Evolutionary conservation across 75 land plant genomes (phyloP).

Genomic region (Pinus taeda): DNA sequence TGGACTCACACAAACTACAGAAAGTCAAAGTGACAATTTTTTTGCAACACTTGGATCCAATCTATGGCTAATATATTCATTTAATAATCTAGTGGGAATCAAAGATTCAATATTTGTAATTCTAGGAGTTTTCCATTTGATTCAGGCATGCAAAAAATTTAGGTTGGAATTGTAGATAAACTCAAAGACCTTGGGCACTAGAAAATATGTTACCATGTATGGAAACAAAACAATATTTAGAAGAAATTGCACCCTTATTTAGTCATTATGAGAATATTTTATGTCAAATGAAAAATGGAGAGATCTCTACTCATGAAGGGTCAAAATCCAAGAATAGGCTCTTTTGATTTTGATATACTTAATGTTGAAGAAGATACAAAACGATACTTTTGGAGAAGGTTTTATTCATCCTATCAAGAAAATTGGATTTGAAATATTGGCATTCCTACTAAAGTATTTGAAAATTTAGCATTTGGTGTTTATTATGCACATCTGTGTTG

Average conservation of each 20-base stretch:
- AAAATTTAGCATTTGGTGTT: slow-evolving; percentile 37
- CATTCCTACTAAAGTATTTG: slow-evolving; percentile 26
- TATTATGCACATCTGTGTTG: slow-evolving; percentile 37
- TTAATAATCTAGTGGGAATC: slow-evolving; percentile 3
- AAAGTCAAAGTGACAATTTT: too few species aligned
- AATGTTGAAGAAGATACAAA: slow-evolving; percentile 12
- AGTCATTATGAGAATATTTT: background rate
- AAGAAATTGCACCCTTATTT: background rate
- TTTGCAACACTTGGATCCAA: slow-evolving; percentile 61
- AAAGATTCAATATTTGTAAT: background rate
- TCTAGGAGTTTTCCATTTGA: background rate
- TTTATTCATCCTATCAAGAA: slow-evolving; percentile 4
- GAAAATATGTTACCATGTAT: background rate
- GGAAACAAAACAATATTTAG: background rate
- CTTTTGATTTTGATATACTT: slow-evolving; percentile 1
- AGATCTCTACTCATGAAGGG: background rate
- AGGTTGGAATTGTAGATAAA: background rate
- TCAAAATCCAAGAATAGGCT: background rate
- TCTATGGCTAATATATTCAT: slow-evolving; percentile 35
- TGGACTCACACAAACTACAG: too few species aligned
- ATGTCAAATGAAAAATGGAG: background rate
- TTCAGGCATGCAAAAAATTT: background rate
- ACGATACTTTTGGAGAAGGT: background rate
- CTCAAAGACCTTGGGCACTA: background rate
- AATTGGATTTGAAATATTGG: slow-evolving; percentile 46